Conservation (phyloP, 2,329 filamentous ascomycete species). For the Mycocentrospora acerina region DNA sequence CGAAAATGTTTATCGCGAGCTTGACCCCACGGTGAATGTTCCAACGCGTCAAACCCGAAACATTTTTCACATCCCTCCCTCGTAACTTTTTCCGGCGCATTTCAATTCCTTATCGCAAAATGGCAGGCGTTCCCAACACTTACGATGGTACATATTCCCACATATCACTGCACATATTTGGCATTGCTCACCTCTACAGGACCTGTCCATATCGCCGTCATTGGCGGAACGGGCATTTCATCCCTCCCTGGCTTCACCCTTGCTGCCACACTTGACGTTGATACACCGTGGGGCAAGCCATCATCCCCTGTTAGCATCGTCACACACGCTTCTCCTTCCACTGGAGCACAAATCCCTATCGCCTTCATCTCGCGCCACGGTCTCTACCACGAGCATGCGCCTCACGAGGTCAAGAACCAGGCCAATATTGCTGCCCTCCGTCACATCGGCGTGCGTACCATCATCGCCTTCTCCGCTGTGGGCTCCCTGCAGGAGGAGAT, state of each 20-base stretch:
- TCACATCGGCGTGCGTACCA: slow-evolving; percentile 80
- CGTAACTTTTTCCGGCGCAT: slow-evolving; percentile 11
- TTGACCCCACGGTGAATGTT: slow-evolving; percentile 20
- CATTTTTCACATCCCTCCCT: not conserved
- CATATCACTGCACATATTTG: not conserved
- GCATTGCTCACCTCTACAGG: slow-evolving; percentile 39
- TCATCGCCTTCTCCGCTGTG: slow-evolving; percentile 94
- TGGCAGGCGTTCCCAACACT: slow-evolving; percentile 36
- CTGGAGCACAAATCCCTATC: slow-evolving; percentile 61
- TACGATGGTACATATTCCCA: slow-evolving; percentile 29
- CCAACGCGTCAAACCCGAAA: slow-evolving; percentile 8
- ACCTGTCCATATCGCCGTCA: slow-evolving; percentile 54
- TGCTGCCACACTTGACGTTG: slow-evolving; percentile 72
- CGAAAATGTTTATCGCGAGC: slow-evolving; percentile 21
- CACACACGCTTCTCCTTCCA: slow-evolving; percentile 75
- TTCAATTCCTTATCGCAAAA: slow-evolving; percentile 32
- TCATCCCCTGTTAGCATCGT: slow-evolving; percentile 80
- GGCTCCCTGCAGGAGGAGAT: slow-evolving; percentile 90
- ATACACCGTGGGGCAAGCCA: slow-evolving; percentile 86
- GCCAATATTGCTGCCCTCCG: slow-evolving; percentile 99
- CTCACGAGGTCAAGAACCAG: slow-evolving; percentile 90
- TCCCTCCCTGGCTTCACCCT: slow-evolving; percentile 84
- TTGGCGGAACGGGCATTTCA: slow-evolving; percentile 80
- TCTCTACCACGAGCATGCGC: slow-evolving; percentile 81
- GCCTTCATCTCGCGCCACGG: slow-evolving; percentile 96